Conservation (phyloP, 257 asterid genomes). For the Knoxia roxburghii region DNA sequence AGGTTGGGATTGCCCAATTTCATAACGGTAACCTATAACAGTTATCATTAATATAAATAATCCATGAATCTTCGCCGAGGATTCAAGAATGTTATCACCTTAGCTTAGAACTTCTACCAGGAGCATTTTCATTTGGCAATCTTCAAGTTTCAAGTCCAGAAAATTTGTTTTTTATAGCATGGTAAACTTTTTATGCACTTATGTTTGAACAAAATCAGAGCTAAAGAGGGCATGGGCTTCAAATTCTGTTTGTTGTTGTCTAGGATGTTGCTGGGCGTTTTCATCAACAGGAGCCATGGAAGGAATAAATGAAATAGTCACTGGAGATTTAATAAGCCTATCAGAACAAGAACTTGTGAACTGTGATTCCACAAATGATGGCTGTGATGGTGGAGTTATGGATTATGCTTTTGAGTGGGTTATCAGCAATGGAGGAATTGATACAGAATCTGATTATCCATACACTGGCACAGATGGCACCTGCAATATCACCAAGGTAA, state of each 20-base stretch:
- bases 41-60: too few relatives aligned
- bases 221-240: too few relatives aligned
- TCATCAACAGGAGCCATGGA: slow-evolving; percentile 32
- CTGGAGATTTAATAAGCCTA: slow-evolving; percentile 31
- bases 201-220: too few relatives aligned
- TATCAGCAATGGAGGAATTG: slow-evolving; percentile 26
- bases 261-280: slow-evolving; percentile 40
- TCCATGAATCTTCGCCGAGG: too few relatives aligned
- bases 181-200: too few relatives aligned
- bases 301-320: slow-evolving; percentile 27
- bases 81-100: too few relatives aligned
- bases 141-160: too few relatives aligned
- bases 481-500: slow-evolving; percentile 27
- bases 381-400: slow-evolving; percentile 35
- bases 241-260: not conserved
- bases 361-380: slow-evolving; percentile 22
- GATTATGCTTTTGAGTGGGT: slow-evolving; percentile 36
- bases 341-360: slow-evolving; percentile 26
- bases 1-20: too few relatives aligned
- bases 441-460: slow-evolving; percentile 29
- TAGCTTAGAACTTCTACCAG: too few relatives aligned
- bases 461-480: slow-evolving; percentile 15
- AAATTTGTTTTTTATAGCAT: too few relatives aligned
- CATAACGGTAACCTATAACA: too few relatives aligned
- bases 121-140: too few relatives aligned